Evolutionary conservation across 257 asterid genomes (phyloP).

Genomic region (Solanum lignicaule): DNA sequence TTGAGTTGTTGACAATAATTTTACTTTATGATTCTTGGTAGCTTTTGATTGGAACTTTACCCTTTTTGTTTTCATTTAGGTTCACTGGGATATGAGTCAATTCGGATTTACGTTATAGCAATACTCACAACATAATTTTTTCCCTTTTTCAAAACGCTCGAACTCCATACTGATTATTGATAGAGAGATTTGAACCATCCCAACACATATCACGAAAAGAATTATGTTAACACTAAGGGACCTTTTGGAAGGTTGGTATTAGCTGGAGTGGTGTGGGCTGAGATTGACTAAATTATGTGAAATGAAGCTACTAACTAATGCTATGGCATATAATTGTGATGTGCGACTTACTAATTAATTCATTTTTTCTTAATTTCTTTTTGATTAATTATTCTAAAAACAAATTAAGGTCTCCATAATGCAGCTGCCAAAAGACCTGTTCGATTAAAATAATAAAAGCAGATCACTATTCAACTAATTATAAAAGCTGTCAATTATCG

Average conservation of each 20-base stretch:
- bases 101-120: too few relatives aligned
- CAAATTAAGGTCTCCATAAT: neutral
- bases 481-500: neutral
- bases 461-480: neutral
- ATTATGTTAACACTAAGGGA: neutral
- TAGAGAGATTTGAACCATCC: too few relatives aligned
- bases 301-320: neutral
- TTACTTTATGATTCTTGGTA: neutral
- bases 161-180: neutral
- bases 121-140: too few relatives aligned
- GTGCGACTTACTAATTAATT: neutral
- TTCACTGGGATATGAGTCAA: neutral
- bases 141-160: rapidly evolving
- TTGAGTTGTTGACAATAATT: neutral
- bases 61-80: too few relatives aligned
- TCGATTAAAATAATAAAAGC: neutral
- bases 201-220: neutral
- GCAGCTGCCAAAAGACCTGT: neutral
- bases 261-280: neutral
- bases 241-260: neutral
- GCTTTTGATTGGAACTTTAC: neutral
- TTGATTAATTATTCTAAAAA: neutral
- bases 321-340: neutral
- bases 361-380: neutral
- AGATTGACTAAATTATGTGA: neutral